Percentiles rank a stretch among this genome's conserved stretches.
These are phyloP conservation scores for Colletotrichum coccodes DNA, from an alignment of 2,329 filamentous ascomycete genomes.

Conservation along the genomic window DNA sequence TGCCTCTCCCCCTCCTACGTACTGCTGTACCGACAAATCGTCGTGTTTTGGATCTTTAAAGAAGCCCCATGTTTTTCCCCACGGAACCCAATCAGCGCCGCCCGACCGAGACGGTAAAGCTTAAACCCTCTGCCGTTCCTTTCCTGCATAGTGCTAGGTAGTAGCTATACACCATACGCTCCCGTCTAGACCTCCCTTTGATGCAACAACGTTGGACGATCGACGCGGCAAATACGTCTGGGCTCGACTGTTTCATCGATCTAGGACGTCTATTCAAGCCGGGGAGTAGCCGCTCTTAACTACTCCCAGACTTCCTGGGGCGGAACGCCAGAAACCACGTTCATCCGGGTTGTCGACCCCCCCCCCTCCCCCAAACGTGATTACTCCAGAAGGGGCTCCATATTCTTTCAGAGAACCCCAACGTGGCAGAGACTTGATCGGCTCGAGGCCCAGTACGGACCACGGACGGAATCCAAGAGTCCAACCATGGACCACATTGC, in stretches of 20 bases:
- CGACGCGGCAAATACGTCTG: slow-evolving; percentile 18
- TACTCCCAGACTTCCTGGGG: not conserved
- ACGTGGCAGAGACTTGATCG: not conserved
- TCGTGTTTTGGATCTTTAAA: not conserved
- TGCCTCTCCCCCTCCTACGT: not conserved
- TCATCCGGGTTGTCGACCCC: slow-evolving; percentile 7
- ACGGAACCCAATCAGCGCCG: slow-evolving; percentile 11
- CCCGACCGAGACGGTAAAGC: slow-evolving; percentile 15
- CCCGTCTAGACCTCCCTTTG: slow-evolving; percentile 1
- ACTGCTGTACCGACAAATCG: not conserved
- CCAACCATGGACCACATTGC: not conserved
- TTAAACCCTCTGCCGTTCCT: slow-evolving; percentile 21
- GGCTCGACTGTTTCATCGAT: slow-evolving; percentile 17
- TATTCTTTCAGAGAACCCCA: not conserved
- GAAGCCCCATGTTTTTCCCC: slow-evolving; percentile 18
- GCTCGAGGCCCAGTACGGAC: too few species aligned
- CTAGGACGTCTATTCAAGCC: slow-evolving; percentile 1
- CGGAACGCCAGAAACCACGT: not conserved
- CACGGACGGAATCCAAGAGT: not conserved
- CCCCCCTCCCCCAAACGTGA: too few species aligned
- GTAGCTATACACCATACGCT: not conserved
- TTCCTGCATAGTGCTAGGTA: not conserved
- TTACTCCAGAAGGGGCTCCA: not conserved
- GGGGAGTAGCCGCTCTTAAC: slow-evolving; percentile 8
- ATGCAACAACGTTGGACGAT: slow-evolving; percentile 23